Evolutionary conservation across 768 basidiomycete genomes (phyloP).

Genomic region (Boletus sp.): DNA sequence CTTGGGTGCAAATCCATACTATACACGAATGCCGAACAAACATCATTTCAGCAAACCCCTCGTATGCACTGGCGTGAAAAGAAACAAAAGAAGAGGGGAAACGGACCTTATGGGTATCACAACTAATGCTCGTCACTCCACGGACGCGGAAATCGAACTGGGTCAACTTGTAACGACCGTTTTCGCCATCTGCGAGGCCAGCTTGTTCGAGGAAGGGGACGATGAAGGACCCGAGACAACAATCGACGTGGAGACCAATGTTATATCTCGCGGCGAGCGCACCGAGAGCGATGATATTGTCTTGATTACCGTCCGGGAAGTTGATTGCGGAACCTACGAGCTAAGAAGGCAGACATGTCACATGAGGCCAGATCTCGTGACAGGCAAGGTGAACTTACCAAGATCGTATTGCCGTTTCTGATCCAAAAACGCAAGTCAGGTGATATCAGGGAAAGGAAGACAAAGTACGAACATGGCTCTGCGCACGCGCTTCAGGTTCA

Average conservation of each 20-base stretch:
- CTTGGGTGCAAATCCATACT: slow-evolving; percentile 96
- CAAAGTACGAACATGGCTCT: slow-evolving; percentile 75
- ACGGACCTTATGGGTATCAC: slow-evolving; percentile 89
- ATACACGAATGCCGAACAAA: not conserved
- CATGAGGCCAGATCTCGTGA: not conserved
- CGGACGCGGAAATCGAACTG: slow-evolving; percentile 89
- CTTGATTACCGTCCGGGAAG: slow-evolving; percentile 84
- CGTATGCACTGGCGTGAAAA: not conserved
- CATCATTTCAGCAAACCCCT: not conserved
- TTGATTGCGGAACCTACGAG: slow-evolving; percentile 85
- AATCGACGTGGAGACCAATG: slow-evolving; percentile 90
- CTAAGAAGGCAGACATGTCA: slow-evolving; percentile 34
- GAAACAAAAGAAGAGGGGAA: not conserved
- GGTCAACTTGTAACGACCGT: slow-evolving; percentile 51
- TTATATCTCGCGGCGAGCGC: slow-evolving; percentile 70
- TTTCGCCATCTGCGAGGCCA: slow-evolving; percentile 61
- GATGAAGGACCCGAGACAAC: slow-evolving; percentile 92
- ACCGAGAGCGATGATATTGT: slow-evolving; percentile 79
- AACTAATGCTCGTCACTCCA: slow-evolving; percentile 93
- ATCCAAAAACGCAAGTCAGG: slow-evolving; percentile 2
- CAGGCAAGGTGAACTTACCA: slow-evolving; percentile 46
- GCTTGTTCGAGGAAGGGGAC: slow-evolving; percentile 87
- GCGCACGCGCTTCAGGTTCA: slow-evolving; percentile 70
- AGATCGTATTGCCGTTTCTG: slow-evolving; percentile 86
- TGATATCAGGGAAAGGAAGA: not conserved